Evolutionary conservation across 305 asterid genomes (phyloP), one percentile per base, ranked within the genome.

Genomic region (Solanum hybrid): DNA sequence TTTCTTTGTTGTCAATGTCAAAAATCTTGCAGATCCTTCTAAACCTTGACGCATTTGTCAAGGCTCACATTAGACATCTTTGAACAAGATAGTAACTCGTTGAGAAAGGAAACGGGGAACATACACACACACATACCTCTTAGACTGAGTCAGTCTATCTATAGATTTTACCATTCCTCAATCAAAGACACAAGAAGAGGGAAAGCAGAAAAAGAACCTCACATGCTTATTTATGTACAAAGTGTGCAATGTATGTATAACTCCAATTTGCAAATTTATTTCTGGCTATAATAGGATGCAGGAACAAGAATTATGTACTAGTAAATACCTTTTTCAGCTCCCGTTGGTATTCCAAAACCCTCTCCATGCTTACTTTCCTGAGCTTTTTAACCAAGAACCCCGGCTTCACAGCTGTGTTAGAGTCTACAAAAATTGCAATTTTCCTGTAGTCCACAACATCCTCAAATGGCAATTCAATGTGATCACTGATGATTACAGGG

Each of bases 391-490:
- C 98, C 94, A 97, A 93, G 93, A 92, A 87, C 40, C 99, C 96
- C 88, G 96, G 97, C 90, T 91, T 93, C 88, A 94, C 92, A 42
- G 99, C 99, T 37, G 97, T 91, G 88, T 90, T 89, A 79, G 99
- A 80, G 91, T 95, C 97, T 33, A 97, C 94, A 88, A 97, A 97
- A 91, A 96, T 79, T 87, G 99, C 97, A 89, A 96, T 94, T 92
- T 95, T 97, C 92, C 95, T 95, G 88, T 97, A 97, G 97, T 97
- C 98, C 90, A 97, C 95, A 89, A 91, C 96, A 93, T 97, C 99
- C 91, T 97, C 99, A 78, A 97, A 97, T 64, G 99, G 99, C 94
- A 97, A 91, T 94, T 97, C 99, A 87, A 97, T 94, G 91, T 92
- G 92, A 92, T 97, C 98, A 11, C 99, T 97, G 89, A 97, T 95